Base-by-base conservation (phyloP, 495 filamentous ascomycete genomes). In the Penicillium egyptiacum region DNA sequence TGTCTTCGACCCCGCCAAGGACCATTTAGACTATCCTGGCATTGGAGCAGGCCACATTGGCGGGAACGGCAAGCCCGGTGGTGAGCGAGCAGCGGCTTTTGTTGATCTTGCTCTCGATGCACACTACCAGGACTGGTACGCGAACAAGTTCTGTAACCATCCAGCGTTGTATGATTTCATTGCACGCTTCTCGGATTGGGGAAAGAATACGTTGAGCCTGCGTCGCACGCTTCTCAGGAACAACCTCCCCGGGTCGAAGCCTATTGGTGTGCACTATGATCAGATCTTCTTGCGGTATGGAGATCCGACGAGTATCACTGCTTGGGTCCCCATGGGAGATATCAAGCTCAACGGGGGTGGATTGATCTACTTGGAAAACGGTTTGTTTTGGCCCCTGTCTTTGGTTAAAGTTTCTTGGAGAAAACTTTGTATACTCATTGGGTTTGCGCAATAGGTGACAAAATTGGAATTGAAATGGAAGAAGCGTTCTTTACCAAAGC, bases 321-420 rank as follows among this genome's bases (percentile, higher is more conserved):
- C 83, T 5, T 88, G 85, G 85, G 81, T 85, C 1, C 85, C 84
- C 0, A 85, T 87, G 33, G 84, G 84, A 0, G 82, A 87, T 62
- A 71, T 85, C 16, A 74, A 73, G 35, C 16, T 83, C 2, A 77
- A 75, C 53, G 84, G 84, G 1, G 83, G 85, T 1, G 85, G 84
- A 0, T 60, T 88, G 48, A 84, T 87, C 20, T 87, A 87, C 62
- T 61, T 88, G 12, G 84, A 86, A 57, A 67, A 82, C 54, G 69
- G 74, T 74, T 57, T 42, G 66, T 67, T 26, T 9, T 33, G 54
- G 11, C 20, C 16, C 8, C 50, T 30, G 33, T 35, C 12, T 10
- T 7, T 50, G 12, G 9, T 22, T 44, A 6, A n/a, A 16, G 14
- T 17, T 12, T 23, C 44, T 33, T 25, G 19, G 7, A 11, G 20